Evolutionary conservation across 495 filamentous ascomycete species (phyloP).

Genomic region (Pseudotulostoma volvatum): DNA sequence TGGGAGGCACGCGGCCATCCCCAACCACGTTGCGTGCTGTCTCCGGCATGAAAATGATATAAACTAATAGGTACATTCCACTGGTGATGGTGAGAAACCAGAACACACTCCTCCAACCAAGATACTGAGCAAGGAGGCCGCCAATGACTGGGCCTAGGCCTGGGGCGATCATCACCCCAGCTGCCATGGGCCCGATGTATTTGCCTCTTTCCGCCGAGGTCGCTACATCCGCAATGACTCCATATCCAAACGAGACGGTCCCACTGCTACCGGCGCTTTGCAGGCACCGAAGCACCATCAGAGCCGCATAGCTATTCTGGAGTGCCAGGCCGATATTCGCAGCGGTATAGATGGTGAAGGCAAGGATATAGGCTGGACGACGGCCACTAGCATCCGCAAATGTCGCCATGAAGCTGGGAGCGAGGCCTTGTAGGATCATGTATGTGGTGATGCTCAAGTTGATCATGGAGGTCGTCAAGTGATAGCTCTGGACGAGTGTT

Average conservation of each 20-base stretch:
- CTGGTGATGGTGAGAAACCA: constrained; percentile 54
- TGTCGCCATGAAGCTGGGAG: constrained; percentile 31
- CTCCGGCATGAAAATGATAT: constrained; percentile 26
- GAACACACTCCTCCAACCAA: constrained; percentile 58
- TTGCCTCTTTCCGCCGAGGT: constrained; percentile 27
- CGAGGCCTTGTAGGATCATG: constrained; percentile 40
- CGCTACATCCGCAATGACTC: constrained; percentile 26
- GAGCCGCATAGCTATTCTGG: constrained; percentile 28
- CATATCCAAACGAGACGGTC: constrained; percentile 25
- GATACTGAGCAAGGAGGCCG: constrained; percentile 44
- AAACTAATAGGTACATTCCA: constrained; percentile 20
- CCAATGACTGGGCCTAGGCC: constrained; percentile 47
- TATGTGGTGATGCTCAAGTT: constrained; percentile 56
- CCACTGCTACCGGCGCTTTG: constrained; percentile 34
- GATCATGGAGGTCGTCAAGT: constrained; percentile 44
- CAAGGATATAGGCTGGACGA: constrained; percentile 31
- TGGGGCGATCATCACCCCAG: constrained; percentile 25
- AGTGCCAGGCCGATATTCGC: constrained; percentile 34
- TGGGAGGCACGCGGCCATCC: constrained; percentile 25
- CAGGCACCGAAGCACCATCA: constrained; percentile 32
- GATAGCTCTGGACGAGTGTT: constrained; percentile 37
- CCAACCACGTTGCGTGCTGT: constrained; percentile 31
- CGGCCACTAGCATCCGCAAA: constrained; percentile 33
- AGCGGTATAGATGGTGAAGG: constrained; percentile 29
- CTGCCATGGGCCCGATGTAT: constrained; percentile 25